Conservation (phyloP, 2,329 filamentous ascomycete species). For the Coniochaeta hoffmannii region DNA sequence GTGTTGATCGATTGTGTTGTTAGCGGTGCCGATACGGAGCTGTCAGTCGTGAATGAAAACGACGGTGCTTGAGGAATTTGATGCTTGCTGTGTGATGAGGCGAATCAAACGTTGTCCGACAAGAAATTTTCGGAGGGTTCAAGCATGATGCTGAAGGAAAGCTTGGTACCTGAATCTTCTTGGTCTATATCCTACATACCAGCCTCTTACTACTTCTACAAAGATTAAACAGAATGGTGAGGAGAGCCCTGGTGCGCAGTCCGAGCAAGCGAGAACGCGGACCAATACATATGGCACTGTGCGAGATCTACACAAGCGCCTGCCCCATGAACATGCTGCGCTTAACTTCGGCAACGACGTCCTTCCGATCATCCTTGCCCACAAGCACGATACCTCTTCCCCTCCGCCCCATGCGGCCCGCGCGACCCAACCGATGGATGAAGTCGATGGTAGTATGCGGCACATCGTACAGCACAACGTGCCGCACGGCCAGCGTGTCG, state of each 20-base stretch:
- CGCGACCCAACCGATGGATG: constrained; percentile 87
- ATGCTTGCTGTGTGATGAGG: too few species aligned
- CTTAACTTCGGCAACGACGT: constrained; percentile 86
- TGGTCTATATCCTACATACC: neutral
- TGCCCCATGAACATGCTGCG: constrained; percentile 82
- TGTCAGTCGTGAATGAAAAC: neutral
- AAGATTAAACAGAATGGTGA: neutral
- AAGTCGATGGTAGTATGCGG: constrained; percentile 97
- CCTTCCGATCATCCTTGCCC: constrained; percentile 79
- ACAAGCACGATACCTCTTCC: constrained; percentile 87
- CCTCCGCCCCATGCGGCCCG: constrained; percentile 85
- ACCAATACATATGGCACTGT: neutral
- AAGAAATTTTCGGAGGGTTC: too few species aligned
- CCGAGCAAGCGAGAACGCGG: neutral
- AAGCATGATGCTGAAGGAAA: neutral
- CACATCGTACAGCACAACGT: constrained; percentile 95
- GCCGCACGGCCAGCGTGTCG: constrained; percentile 83
- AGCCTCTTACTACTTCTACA: neutral
- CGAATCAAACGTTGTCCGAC: too few species aligned
- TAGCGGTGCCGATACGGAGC: neutral
- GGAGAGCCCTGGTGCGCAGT: neutral
- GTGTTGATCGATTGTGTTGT: neutral
- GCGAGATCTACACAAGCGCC: constrained; percentile 55
- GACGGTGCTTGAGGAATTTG: neutral
- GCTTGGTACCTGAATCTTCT: neutral